Evolutionary conservation across 352 stramenopile genomes (phyloP).

Genomic region (Paralagenidium karlingii): DNA sequence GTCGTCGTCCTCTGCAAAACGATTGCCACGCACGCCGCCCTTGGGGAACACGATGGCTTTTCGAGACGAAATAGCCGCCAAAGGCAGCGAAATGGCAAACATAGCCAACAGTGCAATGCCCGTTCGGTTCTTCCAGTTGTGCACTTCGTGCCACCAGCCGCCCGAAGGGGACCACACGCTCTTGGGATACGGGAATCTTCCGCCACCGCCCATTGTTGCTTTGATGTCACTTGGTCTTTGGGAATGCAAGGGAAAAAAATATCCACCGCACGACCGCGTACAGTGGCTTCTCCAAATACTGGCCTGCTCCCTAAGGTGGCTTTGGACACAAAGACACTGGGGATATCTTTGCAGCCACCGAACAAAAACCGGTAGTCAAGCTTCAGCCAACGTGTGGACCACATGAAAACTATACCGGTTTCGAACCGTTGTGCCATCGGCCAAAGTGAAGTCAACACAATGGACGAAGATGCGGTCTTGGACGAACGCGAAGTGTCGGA

Average conservation of each 20-base stretch:
- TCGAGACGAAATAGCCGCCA: constrained; percentile 44
- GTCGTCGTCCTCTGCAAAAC: constrained; percentile 2
- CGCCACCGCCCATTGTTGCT: constrained; percentile 50
- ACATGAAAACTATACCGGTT: no score
- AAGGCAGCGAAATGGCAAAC: constrained; percentile 24
- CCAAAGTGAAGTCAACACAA: no score
- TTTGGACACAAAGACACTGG: no score
- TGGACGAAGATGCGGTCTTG: constrained; percentile 8
- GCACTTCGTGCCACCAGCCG: constrained; percentile 77
- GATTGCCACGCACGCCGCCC: not conserved
- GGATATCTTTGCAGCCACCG: no score
- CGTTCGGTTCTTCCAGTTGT: constrained; percentile 74
- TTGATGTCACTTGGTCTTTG: no score
- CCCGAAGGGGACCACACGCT: constrained; percentile 77
- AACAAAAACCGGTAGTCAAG: no score
- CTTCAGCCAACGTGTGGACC: no score
- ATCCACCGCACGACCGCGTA: no score
- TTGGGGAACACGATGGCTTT: constrained; percentile 68
- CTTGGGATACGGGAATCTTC: constrained; percentile 80
- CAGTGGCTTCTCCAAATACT: no score
- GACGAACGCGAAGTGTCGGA: constrained; percentile 9
- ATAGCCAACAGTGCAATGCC: constrained; percentile 42
- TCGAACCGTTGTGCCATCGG: no score
- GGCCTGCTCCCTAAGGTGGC: no score
- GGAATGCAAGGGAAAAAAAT: no score